Evolutionary conservation across 371 early-diverging fungal genomes (phyloP), one percentile per base, ranked within the genome.

Genomic region (Saksenaea oblongispora): DNA sequence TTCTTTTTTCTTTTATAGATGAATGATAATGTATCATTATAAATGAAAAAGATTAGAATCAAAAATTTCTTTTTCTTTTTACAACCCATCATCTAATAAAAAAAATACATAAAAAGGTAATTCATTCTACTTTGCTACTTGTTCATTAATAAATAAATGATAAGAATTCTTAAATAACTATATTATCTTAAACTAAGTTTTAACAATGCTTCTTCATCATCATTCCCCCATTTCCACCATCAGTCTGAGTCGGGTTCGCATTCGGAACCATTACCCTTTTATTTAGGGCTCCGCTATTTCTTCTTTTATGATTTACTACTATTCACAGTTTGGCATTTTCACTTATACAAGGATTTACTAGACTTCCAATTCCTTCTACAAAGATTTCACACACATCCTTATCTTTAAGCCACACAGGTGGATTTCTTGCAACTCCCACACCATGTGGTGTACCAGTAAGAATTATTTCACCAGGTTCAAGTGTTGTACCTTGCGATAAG

Each of bases 401-500:
- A 58, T 86, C 73, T 65, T 86, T 72, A 28, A 87, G 63, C 59
- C 64, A 80, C 11, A 86, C 66, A 24, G 82, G 82, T 15, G 88
- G 88, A 13, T 73, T 69, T 1, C 81, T 64, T 22, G 70, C 74
- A 54, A 70, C 74, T 0, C 88, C 88, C 10, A 87, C 88, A 11
- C 83, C 86, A 27, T 82, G 74, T 8, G 87, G 87, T 0, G 88
- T 88, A 11, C 88, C 88, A 0, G 88, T 88, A 41, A 85, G 59
- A 22, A 86, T 86, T 22, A 88, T 80, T 34, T 84, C 83, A 0
- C 88, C 88, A 13, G 85, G 83, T 61, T 72, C 71, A 34, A 88
- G 63, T 8, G 88, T 86, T 0, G 84, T 83, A 22, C 87, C 84
- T 66, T 86, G 84, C 17, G 81, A 80, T 66, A 85, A 67, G 70